These are phyloP conservation scores for Amorphotheca resinae DNA, from an alignment of 495 filamentous ascomycete species.

Conservation along the genomic window DNA sequence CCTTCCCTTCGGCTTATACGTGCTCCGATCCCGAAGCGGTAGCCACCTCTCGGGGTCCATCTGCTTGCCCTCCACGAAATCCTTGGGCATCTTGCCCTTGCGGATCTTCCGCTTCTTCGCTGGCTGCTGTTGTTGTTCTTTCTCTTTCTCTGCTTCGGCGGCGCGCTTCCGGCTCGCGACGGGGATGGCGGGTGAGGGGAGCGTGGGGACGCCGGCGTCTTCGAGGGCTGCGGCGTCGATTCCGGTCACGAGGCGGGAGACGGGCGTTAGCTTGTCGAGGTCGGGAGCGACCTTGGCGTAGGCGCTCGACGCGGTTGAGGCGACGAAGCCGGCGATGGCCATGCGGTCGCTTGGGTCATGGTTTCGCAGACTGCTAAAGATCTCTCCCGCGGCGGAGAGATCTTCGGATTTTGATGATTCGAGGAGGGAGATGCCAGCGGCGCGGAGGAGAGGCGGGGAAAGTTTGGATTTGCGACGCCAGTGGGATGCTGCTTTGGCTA, in stretches of 20 bases:
- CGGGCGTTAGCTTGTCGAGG: constrained; percentile 49
- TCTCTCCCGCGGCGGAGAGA: constrained; percentile 51
- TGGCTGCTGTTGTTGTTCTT: constrained; percentile 21
- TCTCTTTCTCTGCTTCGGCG: constrained; percentile 35
- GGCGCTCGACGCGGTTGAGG: constrained; percentile 61
- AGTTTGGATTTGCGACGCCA: constrained; percentile 48
- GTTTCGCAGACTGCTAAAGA: constrained; percentile 57
- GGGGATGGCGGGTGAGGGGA: constrained; percentile 27
- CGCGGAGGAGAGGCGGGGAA: constrained; percentile 50
- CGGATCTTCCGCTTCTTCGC: constrained; percentile 53
- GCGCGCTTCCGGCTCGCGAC: constrained; percentile 44
- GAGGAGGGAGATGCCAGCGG: constrained; percentile 68
- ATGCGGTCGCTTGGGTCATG: constrained; percentile 49
- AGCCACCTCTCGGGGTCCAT: constrained; percentile 88
- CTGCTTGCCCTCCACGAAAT: constrained; percentile 59
- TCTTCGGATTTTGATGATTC: constrained; percentile 57
- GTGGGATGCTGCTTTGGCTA: constrained; percentile 71
- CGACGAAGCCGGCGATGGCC: constrained; percentile 69
- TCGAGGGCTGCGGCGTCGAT: constrained; percentile 62
- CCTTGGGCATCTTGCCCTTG: constrained; percentile 61
- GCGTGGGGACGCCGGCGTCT: constrained; percentile 58
- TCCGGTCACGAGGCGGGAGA: constrained; percentile 50
- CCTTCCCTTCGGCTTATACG: constrained; percentile 78
- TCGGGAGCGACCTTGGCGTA: constrained; percentile 46
- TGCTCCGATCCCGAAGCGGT: constrained; percentile 75